Conservation (phyloP, 495 filamentous ascomycete genomes). For the Acidiella bohemica region DNA sequence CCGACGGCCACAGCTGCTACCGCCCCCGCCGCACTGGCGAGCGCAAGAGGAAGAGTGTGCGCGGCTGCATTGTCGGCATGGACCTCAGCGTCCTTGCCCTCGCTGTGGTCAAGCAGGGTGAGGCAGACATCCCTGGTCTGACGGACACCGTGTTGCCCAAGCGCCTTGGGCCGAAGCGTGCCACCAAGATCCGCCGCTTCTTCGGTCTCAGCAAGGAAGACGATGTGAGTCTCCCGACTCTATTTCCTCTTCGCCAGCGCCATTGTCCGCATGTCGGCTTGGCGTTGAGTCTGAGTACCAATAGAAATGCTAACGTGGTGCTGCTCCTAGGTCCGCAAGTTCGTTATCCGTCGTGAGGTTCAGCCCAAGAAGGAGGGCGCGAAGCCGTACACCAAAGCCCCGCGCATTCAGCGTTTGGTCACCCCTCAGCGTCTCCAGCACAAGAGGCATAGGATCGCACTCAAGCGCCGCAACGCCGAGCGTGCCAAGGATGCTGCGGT, state of each 20-base stretch:
- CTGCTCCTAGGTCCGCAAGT: slow-evolving; percentile 71
- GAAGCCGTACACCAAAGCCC: slow-evolving; percentile 97
- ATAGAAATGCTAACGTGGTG: slow-evolving; percentile 17
- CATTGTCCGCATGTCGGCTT: slow-evolving; percentile 2
- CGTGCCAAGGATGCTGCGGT: slow-evolving; percentile 95
- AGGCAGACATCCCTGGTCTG: slow-evolving; percentile 78
- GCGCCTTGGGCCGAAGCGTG: slow-evolving; percentile 95
- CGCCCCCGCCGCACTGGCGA: slow-evolving; percentile 92
- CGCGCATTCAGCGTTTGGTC: slow-evolving; percentile 96
- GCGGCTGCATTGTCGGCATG: slow-evolving; percentile 93
- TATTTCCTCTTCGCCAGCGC: slow-evolving; percentile 34
- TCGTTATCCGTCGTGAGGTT: slow-evolving; percentile 97
- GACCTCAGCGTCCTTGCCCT: slow-evolving; percentile 90
- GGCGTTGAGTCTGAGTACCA: slow-evolving; percentile 27
- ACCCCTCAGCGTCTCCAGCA: slow-evolving; percentile 99
- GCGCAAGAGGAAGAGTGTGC: slow-evolving; percentile 96
- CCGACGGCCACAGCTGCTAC: slow-evolving; percentile 93
- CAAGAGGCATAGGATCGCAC: slow-evolving; percentile 91
- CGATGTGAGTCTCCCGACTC: slow-evolving; percentile 63
- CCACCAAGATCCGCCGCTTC: slow-evolving; percentile 97
- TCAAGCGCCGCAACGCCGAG: slow-evolving; percentile 94
- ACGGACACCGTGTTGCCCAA: slow-evolving; percentile 97
- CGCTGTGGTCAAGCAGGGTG: slow-evolving; percentile 92
- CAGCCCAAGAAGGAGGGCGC: slow-evolving; percentile 84
- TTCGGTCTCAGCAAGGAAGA: slow-evolving; percentile 99